Conservation (phyloP, 1,284 basidiomycete species). For the Pterula multifida region DNA sequence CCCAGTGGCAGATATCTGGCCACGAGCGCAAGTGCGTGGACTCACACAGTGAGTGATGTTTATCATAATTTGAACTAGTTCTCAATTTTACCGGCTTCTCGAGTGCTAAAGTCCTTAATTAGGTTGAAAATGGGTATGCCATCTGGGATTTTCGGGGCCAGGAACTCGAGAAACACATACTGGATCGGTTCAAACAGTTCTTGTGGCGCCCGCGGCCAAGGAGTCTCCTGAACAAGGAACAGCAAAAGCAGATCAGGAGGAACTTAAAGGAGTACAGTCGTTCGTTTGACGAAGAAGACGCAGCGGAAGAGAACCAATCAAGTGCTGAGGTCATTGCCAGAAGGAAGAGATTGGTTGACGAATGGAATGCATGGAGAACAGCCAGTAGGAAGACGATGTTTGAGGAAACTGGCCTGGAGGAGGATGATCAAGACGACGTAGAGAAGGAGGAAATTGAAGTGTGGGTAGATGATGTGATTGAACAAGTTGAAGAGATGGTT, state of each 20-base stretch:
- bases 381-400: constrained; percentile 47
- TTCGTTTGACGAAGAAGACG: constrained; percentile 93
- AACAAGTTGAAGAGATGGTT: constrained; percentile 79
- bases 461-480: constrained; percentile 84
- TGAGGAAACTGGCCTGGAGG: constrained; percentile 34
- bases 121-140: constrained; percentile 95
- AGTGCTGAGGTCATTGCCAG: constrained; percentile 89
- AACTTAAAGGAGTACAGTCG: constrained; percentile 91
- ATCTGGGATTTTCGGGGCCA: constrained; percentile 98
- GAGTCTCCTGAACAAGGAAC: constrained; percentile 79
- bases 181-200: constrained; percentile 98
- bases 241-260: constrained; percentile 80
- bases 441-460: constrained; percentile 82
- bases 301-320: constrained; percentile 88
- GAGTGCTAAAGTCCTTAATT: constrained; percentile 3
- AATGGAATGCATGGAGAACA: constrained; percentile 95
- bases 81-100: constrained; percentile 5
- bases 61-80: constrained; percentile 6
- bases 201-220: constrained; percentile 94
- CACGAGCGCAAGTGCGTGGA: constrained; percentile 92
- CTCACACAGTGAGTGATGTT: constrained; percentile 62
- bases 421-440: constrained; percentile 35
- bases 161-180: constrained; percentile 79
- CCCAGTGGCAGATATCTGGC: constrained; percentile 91
- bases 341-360: constrained; percentile 86